Base-by-base conservation (phyloP, 129 eudicot genomes). In the Saposhnikovia divaricata region DNA sequence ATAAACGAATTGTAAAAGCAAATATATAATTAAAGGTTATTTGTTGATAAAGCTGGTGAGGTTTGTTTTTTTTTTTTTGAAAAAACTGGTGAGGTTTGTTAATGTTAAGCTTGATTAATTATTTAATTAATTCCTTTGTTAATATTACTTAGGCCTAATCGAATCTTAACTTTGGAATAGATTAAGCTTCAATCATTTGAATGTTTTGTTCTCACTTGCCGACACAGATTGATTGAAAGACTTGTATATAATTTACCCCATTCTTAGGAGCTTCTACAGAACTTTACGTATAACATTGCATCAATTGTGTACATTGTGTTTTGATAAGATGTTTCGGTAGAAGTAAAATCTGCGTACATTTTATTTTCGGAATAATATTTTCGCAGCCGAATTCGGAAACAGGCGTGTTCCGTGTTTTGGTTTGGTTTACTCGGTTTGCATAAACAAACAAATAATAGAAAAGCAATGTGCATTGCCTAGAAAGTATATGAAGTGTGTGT, bases 51-150 rank as follows among this genome's bases (percentile, higher is more conserved):
- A 74, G 77, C 77, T 46, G 23, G 55, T 16, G 40, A 74, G 53
- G 77, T 74, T 43, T 74, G 77, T 46, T 40, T n/a, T n/a, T n/a
- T n/a, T n/a, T n/a, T n/a, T n/a, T n/a, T 42, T 73, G 46, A 72
- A 12, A n/a, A 43, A 74, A 59, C 77, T 46, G 23, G 55, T 16
- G 40, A 74, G 53, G 77, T 74, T 43, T 74, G 77, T 46, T 40
- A 43, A 44, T 44, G 51, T 44, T 44, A 45, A 45, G 59, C 77
- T 45, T 18, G 40, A 1, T 43, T 66, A 66, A 2, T 9, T 63
- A 63, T 61, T 19, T 25, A 9, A 25, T 23, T 43, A 46, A 37
- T 72, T 31, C 50, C 8, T 3, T 5, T 21, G 21, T 74, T 74
- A 43, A 74, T 74, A 0, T 4, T 74, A n/a, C 5, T 21, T 3